These are phyloP conservation scores for Citrullus amarus DNA, from an alignment of 306 rosid species.

Conservation along the genomic window DNA sequence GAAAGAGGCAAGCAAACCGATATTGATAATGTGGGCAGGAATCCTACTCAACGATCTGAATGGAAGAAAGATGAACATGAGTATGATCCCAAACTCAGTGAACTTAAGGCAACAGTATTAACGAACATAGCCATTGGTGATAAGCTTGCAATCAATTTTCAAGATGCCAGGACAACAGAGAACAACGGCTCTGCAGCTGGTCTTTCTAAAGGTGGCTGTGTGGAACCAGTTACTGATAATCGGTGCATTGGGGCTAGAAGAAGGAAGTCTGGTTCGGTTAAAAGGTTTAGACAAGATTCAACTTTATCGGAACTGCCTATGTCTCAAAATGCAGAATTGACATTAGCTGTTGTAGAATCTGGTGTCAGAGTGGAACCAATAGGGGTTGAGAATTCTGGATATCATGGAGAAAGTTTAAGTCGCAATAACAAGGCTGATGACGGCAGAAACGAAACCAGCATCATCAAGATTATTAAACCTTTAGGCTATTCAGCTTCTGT, in stretches of 20 bases:
- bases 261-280: slow-evolving; percentile 78
- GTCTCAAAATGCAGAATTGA: slow-evolving; percentile 25
- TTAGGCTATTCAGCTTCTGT: slow-evolving; percentile 58
- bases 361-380: slow-evolving; percentile 18
- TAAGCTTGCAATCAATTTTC: slow-evolving; percentile 35
- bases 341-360: slow-evolving; percentile 16
- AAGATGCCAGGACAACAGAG: slow-evolving; percentile 24
- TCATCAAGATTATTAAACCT: slow-evolving; percentile 73
- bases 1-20: slow-evolving; percentile 15
- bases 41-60: slow-evolving; percentile 8
- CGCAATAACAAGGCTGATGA: slow-evolving; percentile 23
- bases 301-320: slow-evolving; percentile 18
- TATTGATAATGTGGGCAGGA: slow-evolving; percentile 20
- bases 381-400: slow-evolving; percentile 17
- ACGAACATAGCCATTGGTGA: slow-evolving; percentile 28
- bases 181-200: slow-evolving; percentile 18
- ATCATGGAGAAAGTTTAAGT: slow-evolving; percentile 27
- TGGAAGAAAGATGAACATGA: slow-evolving; percentile 29
- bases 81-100: slow-evolving; percentile 70
- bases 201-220: slow-evolving; percentile 21
- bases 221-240: slow-evolving; percentile 26
- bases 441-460: slow-evolving; percentile 13
- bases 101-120: slow-evolving; percentile 41
- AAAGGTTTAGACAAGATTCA: slow-evolving; percentile 60
- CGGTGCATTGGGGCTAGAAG: slow-evolving; percentile 70